Evolutionary conservation across 2,329 filamentous ascomycete species (phyloP), one percentile per base, ranked within the genome.

Genomic region (Rhexocercosporidium sp.): DNA sequence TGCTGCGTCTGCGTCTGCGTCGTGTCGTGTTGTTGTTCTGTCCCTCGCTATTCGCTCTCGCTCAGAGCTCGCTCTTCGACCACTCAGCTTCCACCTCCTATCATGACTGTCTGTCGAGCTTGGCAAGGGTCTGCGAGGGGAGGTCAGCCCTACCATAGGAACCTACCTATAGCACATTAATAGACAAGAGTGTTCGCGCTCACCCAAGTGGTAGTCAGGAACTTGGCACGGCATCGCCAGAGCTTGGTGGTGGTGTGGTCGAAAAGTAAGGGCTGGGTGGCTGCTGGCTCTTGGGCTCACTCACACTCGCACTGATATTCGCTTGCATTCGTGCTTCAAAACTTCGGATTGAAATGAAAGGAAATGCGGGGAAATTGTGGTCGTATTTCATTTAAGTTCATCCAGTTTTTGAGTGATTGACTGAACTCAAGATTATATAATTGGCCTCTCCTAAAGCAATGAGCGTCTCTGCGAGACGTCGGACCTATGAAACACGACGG

Each of bases 401-500:
- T 57, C 37, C 57, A 20, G 31, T 29, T 46, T 29, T 31, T 31
- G 39, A 31, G 27, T 46, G 25, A 60, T 31, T 27, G 22, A 56
- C 8, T 34, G 20, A 12, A 4, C 44, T 25, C 34, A 4, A 18
- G 37, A 59, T n/a, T 60, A 46, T 60, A 60, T 46, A 46, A 46
- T 16, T 46, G 39, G 25, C 22, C 41, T 47, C 37, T 60, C 25
- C 31, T n/a, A 31, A 25, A 31, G 20, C n/a, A n/a, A n/a, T 27
- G 25, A 53, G 25, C 25, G 37, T 46, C 14, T 54, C 25, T 18
- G 12, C 49, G 16, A 18, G 25, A 46, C 57, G 37, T 60, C 57
- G 57, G 39, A 60, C 20, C 37, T 60, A 60, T 60, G 57, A 60
- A 39, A 60, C 57, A 60, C n/a, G 25, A 31, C 22, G 22, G 57